Evolutionary conservation across 192 early-diverging fungal species (phyloP).

Genomic region (Radiomyces spectabilis): DNA sequence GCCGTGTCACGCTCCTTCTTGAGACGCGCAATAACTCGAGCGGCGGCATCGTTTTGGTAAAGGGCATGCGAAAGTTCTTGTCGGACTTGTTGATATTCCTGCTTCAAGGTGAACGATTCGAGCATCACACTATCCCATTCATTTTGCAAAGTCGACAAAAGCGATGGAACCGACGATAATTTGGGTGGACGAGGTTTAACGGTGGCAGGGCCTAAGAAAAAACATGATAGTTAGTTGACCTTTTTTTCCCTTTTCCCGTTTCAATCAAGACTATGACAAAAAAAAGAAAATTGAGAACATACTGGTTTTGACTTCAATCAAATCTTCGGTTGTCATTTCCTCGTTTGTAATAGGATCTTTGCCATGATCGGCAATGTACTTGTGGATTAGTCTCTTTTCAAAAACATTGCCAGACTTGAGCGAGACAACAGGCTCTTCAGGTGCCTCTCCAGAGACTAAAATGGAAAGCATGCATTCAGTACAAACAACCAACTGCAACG

Average conservation of each 20-base stretch:
- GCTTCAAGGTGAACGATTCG: conserved; percentile 88
- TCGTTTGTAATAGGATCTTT: conserved; percentile 78
- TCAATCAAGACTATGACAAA: too few relatives aligned
- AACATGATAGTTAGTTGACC: not conserved
- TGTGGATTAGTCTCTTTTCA: conserved; percentile 81
- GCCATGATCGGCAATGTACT: conserved; percentile 78
- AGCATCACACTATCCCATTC: conserved; percentile 97
- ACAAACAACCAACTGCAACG: not conserved
- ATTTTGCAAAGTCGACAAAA: conserved; percentile 84
- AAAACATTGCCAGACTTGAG: conserved; percentile 78
- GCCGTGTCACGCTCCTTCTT: conserved; percentile 89
- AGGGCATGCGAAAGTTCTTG: conserved; percentile 91
- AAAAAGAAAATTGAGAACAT: conserved; percentile 19
- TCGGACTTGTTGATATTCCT: conserved; percentile 83
- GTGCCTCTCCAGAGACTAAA: conserved; percentile 86
- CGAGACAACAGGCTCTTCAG: conserved; percentile 84
- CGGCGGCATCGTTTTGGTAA: conserved; percentile 95
- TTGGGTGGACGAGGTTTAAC: conserved; percentile 86
- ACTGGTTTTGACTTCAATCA: conserved; percentile 63
- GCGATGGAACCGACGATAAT: conserved; percentile 84
- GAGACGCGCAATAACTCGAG: conserved; percentile 88
- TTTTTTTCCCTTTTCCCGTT: not conserved
- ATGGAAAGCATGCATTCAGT: not conserved
- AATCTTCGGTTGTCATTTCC: conserved; percentile 60
- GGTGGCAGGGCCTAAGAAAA: conserved; percentile 40